Base-by-base conservation (phyloP, 331 rosid genomes). In the Malus hybrid region DNA sequence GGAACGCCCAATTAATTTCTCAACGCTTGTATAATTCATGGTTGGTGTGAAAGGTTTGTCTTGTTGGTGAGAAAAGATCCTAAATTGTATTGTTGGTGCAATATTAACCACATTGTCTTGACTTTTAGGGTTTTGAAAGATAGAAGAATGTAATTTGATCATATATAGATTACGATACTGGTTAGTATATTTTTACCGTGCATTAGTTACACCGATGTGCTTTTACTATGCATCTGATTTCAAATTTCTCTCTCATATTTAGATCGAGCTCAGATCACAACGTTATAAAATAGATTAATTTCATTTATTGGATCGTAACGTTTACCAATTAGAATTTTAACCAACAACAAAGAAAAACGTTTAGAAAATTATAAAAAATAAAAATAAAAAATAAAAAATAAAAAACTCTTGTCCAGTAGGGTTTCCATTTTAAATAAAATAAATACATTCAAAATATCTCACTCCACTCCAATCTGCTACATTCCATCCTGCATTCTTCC, bases 1-100 rank as follows among this genome's bases (percentile, higher is more conserved):
- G 48, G 70, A 16, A 28, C 19, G 6, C 7, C 14, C 27, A 34
- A 65, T 16, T 19, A 16, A 34, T 36, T 33, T 19, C 52, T 33
- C 32, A 36, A 18, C 22, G 52, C n/a, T 71, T 15, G 16, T 14
- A 14, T n/a, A 39, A 67, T 75, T 56, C 61, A 19, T 62, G 79
- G 85, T 78, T 75, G 81, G 48, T 78, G 72, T 44, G 63, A 67
- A 44, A 73, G 44, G 52, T 78, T 36, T 73, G 79, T 69, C 54
- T 70, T 64, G 76, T 74, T 78, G 80, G 68, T 80, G 72, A 70
- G 69, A 68, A 44, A 76, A 10, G 54, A 56, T 76, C 78, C 78
- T 60, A 61, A 80, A 73, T 75, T 42, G 10, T 55, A 69, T 50
- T 63, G 69, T 55, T 65, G 31, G 73, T 78, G 68, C 70, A 55